phyloP scores from a whole-genome alignment of 129 eudicot genomes.

The Solidago caesia region DNA sequence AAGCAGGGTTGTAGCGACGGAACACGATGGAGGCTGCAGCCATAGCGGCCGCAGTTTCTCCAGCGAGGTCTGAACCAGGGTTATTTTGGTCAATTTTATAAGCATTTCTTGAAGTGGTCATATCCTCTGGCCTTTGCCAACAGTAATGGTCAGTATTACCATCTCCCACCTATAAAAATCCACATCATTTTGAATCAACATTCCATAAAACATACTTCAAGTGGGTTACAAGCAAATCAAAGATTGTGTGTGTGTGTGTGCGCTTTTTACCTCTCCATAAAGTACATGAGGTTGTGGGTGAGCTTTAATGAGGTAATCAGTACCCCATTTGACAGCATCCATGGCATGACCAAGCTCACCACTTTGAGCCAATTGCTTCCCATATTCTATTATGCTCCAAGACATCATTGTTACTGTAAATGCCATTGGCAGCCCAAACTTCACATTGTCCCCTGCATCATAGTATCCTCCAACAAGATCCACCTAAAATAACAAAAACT shows the following conservation, averaged over 20 bases:
- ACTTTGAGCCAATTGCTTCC: conserved; percentile 41
- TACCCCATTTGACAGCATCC: conserved; percentile 81
- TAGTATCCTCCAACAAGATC: conserved; percentile 89
- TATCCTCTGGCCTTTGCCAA: conserved; percentile 94
- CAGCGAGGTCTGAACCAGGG: conserved; percentile 86
- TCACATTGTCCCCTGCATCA: conserved; percentile 88
- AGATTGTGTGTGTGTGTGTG: not conserved
- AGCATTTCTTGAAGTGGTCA: conserved; percentile 76
- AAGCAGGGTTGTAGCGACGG: conserved; percentile 53
- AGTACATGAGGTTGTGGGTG: conserved; percentile 62
- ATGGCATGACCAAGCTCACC: conserved; percentile 57
- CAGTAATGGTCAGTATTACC: conserved; percentile 76
- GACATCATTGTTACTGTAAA: conserved; percentile 81
- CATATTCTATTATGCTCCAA: conserved; percentile 62
- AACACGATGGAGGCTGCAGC: conserved; percentile 81
- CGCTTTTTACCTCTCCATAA: conserved; percentile 50
- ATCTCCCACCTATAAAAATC: conserved; percentile 64
- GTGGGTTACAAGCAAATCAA: not conserved
- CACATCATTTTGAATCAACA: conserved; percentile 15
- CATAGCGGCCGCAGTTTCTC: conserved; percentile 86
- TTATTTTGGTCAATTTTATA: conserved; percentile 59
- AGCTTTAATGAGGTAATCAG: conserved; percentile 83
- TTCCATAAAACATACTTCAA: no score
- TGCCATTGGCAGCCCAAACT: conserved; percentile 90
- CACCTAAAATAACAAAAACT: conserved; percentile 42